Percentiles rank a stretch among this genome's conserved stretches.
phyloP scores from a whole-genome alignment of 129 eudicot species.

The carrot (Daucus carota) region DNA sequence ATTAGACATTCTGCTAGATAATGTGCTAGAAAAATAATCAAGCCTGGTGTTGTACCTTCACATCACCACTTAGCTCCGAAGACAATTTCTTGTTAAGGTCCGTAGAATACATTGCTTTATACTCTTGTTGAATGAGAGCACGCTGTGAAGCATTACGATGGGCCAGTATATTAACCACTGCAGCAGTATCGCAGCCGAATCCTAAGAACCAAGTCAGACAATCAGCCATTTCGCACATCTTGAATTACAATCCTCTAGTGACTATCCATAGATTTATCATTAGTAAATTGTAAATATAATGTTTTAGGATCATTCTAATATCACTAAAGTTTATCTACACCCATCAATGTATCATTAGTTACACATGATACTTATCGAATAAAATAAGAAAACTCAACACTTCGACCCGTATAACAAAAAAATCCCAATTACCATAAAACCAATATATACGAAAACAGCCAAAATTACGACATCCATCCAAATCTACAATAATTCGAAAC shows the following conservation, averaged over 20 bases:
- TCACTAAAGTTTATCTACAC: neutral
- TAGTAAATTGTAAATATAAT: neutral
- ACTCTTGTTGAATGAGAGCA: constrained; percentile 64
- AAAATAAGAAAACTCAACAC: neutral
- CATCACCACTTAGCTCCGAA: constrained; percentile 69
- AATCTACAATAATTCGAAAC: neutral
- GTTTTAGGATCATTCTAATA: neutral
- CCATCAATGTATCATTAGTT: neutral
- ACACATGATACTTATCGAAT: neutral
- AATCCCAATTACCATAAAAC: neutral
- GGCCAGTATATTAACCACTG: constrained; percentile 69
- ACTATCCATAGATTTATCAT: neutral
- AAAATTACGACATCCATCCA: neutral
- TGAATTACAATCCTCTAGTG: neutral
- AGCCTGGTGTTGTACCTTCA: constrained; percentile 36
- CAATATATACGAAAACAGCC: neutral
- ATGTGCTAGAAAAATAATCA: neutral
- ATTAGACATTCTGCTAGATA: constrained; percentile 4
- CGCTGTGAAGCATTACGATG: constrained; percentile 86
- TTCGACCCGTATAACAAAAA: neutral
- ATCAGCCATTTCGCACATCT: neutral
- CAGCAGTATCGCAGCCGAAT: constrained; percentile 76
- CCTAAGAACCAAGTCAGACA: constrained; percentile 31
- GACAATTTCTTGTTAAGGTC: constrained; percentile 60
- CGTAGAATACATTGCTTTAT: constrained; percentile 52